Conservation (phyloP, 176 grass and related monocot species). For the Oryza nivara region DNA sequence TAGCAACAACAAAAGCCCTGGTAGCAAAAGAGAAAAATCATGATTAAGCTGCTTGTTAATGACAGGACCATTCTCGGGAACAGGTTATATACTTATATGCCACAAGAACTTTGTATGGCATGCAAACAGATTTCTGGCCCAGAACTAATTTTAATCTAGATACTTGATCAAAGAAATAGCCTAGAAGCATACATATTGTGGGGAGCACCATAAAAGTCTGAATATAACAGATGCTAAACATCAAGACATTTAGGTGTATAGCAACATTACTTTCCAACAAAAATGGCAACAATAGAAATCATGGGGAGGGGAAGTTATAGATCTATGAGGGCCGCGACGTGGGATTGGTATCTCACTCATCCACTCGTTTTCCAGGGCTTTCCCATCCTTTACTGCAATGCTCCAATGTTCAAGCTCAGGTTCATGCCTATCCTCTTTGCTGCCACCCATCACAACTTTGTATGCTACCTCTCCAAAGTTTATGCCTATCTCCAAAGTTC, state of each 20-base stretch:
- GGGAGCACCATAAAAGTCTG: constrained; percentile 1
- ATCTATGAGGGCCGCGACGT: constrained; percentile 94
- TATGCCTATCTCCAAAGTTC: too few relatives aligned
- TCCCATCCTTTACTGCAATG: constrained; percentile 84
- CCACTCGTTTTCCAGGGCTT: constrained; percentile 88
- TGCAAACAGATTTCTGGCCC: constrained; percentile 10
- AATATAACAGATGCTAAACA: background rate
- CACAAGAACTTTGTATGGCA: background rate
- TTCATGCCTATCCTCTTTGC: constrained; percentile 96
- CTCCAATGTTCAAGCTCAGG: constrained; percentile 94
- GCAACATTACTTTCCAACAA: constrained; percentile 18
- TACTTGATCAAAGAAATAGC: background rate
- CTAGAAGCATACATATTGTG: background rate
- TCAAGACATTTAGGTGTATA: constrained; percentile 28
- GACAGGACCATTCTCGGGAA: background rate
- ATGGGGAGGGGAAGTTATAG: constrained; percentile 27
- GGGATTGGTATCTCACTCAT: constrained; percentile 82
- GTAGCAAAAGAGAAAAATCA: constrained; percentile 28
- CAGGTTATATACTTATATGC: background rate
- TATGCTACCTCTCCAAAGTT: constrained; percentile 81
- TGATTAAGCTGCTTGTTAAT: constrained; percentile 23
- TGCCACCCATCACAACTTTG: constrained; percentile 93
- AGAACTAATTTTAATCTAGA: background rate
- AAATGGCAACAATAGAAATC: constrained; percentile 25
- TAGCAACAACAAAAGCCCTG: constrained; percentile 96